Conservation (phyloP, 2,329 filamentous ascomycete species). For the Penicillium sp. region DNA sequence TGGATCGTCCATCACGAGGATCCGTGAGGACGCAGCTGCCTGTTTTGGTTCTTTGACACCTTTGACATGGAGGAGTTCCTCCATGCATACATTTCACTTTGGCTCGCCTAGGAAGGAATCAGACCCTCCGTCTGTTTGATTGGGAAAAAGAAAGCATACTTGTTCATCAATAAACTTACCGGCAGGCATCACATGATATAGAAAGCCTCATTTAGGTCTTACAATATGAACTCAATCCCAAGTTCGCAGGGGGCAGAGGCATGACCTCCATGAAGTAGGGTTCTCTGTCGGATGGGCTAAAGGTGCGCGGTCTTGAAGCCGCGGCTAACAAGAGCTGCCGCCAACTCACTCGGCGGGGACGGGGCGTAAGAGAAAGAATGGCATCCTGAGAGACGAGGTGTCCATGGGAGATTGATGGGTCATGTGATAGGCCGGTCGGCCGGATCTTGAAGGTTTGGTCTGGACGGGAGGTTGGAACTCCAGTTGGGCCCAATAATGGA, state of each 20-base stretch:
- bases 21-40: conserved; percentile 27
- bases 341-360: too few relatives aligned
- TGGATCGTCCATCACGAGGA: conserved; percentile 19
- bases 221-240: not conserved
- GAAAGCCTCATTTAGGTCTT: conserved; percentile 27
- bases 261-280: not conserved
- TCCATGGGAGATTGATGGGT: not conserved
- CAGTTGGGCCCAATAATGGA: too few relatives aligned
- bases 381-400: not conserved
- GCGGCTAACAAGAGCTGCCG: too few relatives aligned
- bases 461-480: too few relatives aligned
- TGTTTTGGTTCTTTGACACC: conserved; percentile 24
- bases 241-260: not conserved
- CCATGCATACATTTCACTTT: conserved; percentile 35
- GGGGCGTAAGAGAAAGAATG: too few relatives aligned
- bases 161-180: conserved; percentile 15
- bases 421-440: too few relatives aligned
- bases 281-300: too few relatives aligned
- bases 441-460: not conserved
- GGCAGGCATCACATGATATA: conserved; percentile 32
- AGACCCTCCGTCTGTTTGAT: not conserved
- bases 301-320: not conserved
- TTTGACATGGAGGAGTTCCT: conserved; percentile 29
- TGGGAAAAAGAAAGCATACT: not conserved
- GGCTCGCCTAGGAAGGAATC: conserved; percentile 21